phyloP scores from a whole-genome alignment of 2,329 filamentous ascomycete genomes.

The Onygena corvina region DNA sequence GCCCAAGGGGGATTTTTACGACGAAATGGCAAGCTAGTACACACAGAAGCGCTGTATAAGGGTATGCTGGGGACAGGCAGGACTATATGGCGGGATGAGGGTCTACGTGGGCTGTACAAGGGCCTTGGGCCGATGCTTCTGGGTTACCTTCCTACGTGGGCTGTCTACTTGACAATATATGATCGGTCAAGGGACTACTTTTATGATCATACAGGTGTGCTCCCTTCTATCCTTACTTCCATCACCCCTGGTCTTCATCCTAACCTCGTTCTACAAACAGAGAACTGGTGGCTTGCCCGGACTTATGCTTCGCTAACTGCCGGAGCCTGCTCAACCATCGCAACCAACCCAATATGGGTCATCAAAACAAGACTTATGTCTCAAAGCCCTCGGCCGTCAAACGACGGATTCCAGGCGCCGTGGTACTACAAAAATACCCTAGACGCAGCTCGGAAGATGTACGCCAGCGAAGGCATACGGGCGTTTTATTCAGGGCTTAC shows the following conservation, averaged over 20 bases:
- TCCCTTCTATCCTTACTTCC: slow-evolving; percentile 7
- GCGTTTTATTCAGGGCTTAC: slow-evolving; percentile 95
- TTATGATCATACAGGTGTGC: slow-evolving; percentile 53
- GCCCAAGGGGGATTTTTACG: slow-evolving; percentile 73
- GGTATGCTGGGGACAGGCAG: slow-evolving; percentile 77
- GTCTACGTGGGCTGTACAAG: slow-evolving; percentile 79
- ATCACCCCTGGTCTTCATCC: not conserved
- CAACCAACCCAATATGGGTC: slow-evolving; percentile 97
- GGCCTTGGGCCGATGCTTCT: slow-evolving; percentile 88
- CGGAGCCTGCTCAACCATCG: slow-evolving; percentile 82
- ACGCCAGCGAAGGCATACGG: slow-evolving; percentile 68
- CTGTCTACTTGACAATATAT: slow-evolving; percentile 88
- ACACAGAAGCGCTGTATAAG: slow-evolving; percentile 55
- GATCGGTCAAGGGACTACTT: slow-evolving; percentile 72
- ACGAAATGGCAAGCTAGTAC: slow-evolving; percentile 28
- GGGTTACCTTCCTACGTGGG: slow-evolving; percentile 95
- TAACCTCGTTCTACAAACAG: slow-evolving; percentile 32
- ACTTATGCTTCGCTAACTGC: slow-evolving; percentile 84
- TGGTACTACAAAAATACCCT: slow-evolving; percentile 87
- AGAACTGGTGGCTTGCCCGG: slow-evolving; percentile 65
- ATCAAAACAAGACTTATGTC: slow-evolving; percentile 99
- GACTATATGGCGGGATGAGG: slow-evolving; percentile 79
- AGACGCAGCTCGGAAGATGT: slow-evolving; percentile 94
- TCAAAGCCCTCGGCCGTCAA: slow-evolving; percentile 45
- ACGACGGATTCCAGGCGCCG: slow-evolving; percentile 38